Evolutionary conservation across 1,284 basidiomycete genomes (phyloP).

Genomic region (Ganoderma multipileum): DNA sequence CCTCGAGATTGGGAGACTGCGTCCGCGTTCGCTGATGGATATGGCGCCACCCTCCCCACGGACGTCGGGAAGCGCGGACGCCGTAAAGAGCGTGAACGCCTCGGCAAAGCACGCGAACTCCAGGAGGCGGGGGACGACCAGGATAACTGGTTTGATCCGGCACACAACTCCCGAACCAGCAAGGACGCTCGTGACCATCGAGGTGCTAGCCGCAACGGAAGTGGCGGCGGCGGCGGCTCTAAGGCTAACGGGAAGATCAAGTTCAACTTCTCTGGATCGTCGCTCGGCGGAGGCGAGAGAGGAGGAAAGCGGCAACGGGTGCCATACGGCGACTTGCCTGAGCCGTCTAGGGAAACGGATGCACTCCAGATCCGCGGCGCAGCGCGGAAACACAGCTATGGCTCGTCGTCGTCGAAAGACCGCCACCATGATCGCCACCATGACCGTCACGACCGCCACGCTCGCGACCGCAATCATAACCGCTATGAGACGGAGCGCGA

Average conservation of each 20-base stretch:
- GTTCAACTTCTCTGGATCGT: constrained; percentile 43
- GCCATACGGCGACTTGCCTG: constrained; percentile 34
- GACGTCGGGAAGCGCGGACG: constrained; percentile 71
- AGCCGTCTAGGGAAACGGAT: constrained; percentile 39
- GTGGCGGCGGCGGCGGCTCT: constrained; percentile 5
- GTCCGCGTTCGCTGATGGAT: constrained; percentile 46
- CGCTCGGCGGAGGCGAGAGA: constrained; percentile 17
- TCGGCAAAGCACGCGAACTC: constrained; percentile 57
- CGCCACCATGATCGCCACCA: constrained; percentile 19
- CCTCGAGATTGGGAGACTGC: constrained; percentile 40
- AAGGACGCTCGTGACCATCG: constrained; percentile 14
- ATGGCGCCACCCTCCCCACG: constrained; percentile 54
- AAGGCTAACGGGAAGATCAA: constrained; percentile 37
- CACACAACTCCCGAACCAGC: constrained; percentile 17
- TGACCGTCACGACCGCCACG: constrained; percentile 29
- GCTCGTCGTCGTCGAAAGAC: constrained; percentile 24
- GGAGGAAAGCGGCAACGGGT: constrained; percentile 29
- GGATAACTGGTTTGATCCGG: constrained; percentile 68
- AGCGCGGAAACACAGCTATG: constrained; percentile 31
- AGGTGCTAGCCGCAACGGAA: constrained; percentile 1
- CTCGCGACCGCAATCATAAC: constrained; percentile 22
- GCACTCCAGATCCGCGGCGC: constrained; percentile 39
- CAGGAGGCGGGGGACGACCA: constrained; percentile 54
- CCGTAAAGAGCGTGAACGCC: constrained; percentile 61
- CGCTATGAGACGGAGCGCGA: constrained; percentile 16